Conservation (phyloP, 2,329 filamentous ascomycete species). For the Fonsecaea multimorphosa region DNA sequence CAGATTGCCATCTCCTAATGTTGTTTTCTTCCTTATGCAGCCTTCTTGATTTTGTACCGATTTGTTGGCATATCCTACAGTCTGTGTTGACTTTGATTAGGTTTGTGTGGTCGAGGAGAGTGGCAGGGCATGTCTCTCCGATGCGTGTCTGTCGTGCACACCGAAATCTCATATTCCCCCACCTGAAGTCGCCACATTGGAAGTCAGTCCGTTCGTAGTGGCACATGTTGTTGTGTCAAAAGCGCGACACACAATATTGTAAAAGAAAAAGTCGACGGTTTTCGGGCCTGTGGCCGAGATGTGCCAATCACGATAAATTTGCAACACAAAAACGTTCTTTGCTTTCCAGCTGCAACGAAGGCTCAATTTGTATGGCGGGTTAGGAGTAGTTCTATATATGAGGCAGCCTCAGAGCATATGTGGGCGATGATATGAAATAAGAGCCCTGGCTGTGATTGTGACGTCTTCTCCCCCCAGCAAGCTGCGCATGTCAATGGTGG, state of each 20-base stretch:
- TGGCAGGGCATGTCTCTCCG: not conserved
- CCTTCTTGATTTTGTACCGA: not conserved
- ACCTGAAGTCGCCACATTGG: not conserved
- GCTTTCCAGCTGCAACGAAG: not conserved
- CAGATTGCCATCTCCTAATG: not conserved
- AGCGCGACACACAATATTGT: not conserved
- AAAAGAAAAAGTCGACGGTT: not conserved
- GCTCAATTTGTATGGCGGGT: not conserved
- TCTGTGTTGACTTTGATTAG: not conserved
- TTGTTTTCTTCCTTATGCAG: not conserved
- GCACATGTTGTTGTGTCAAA: not conserved
- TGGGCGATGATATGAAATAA: not conserved
- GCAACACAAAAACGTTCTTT: not conserved
- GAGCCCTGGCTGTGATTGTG: not conserved
- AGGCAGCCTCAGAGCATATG: not conserved
- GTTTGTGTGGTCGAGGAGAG: not conserved
- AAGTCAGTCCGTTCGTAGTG: constrained; percentile 1
- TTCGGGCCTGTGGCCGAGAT: not conserved
- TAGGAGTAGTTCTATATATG: not conserved
- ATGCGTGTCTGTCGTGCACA: not conserved
- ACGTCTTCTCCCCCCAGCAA: not conserved
- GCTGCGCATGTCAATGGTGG: not conserved
- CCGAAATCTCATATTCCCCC: not conserved
- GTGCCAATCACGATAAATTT: not conserved
- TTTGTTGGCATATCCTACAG: not conserved